These are phyloP conservation scores for Phytophthora syringae DNA, from an alignment of 352 stramenopile species.

Conservation along the genomic window DNA sequence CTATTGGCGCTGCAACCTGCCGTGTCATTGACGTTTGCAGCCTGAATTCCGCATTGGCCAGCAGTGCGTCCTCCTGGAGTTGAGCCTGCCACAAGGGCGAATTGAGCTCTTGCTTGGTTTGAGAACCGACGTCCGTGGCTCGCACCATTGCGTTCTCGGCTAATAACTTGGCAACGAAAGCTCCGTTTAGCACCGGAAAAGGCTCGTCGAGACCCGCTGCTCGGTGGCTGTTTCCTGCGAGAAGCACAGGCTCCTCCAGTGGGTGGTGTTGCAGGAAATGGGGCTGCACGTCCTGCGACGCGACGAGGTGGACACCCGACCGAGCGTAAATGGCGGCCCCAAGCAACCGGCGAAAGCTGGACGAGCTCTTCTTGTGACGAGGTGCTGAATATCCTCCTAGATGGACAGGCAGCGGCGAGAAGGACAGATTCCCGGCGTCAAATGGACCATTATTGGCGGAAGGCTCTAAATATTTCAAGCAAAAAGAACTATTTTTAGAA, in stretches of 20 bases:
- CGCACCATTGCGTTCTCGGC: constrained; percentile 40
- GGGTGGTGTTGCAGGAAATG: constrained; percentile 51
- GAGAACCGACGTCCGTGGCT: constrained; percentile 44
- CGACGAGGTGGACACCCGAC: constrained; percentile 53
- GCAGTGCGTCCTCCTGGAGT: constrained; percentile 11
- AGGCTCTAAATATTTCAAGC: constrained; percentile 10
- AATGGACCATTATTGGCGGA: constrained; percentile 16
- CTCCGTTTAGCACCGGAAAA: constrained; percentile 44
- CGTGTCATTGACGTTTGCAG: constrained; percentile 43
- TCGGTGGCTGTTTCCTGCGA: constrained; percentile 45
- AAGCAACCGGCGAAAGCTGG: constrained; percentile 58
- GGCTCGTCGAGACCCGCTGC: constrained; percentile 31
- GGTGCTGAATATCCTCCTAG: constrained; percentile 26
- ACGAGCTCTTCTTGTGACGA: constrained; percentile 53
- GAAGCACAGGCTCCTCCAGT: constrained; percentile 57
- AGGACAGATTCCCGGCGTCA: constrained; percentile 35
- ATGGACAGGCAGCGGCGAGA: constrained; percentile 57
- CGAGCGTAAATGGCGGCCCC: constrained; percentile 53
- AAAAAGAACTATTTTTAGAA: no score
- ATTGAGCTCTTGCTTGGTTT: constrained; percentile 46
- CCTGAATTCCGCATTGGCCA: constrained; percentile 64
- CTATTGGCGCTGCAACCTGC: constrained; percentile 48
- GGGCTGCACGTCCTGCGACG: constrained; percentile 29
- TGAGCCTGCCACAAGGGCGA: constrained; percentile 35
- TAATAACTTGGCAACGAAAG: constrained; percentile 45